Evolutionary conservation across 192 early-diverging fungal genomes (phyloP), one percentile per base, ranked within the genome.

Genomic region (Rhizophagus sp.): DNA sequence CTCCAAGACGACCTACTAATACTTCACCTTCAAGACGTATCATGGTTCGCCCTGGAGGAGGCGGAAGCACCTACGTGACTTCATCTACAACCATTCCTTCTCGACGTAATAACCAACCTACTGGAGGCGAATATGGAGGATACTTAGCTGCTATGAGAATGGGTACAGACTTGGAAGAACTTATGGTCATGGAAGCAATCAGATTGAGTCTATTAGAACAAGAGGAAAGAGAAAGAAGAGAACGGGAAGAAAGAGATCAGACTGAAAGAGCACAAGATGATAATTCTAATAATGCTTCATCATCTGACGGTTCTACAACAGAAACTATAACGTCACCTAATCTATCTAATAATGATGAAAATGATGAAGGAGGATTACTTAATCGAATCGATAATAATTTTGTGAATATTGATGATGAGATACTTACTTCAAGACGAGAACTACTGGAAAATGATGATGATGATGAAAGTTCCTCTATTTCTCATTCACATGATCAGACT

Each of bases 151-250:
- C 92, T 0, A 92, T 96, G 92, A 86, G 90, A 62, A 92, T 95
- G 81, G 95, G 92, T 30, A 91, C 91, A 22, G 94, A 98, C 76
- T 76, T 98, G 33, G 96, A 98, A 75, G 97, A 98, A 76, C 83
- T 95, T 80, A 92, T 98, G 96, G 81, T 98, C 1, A 92, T 96
- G 89, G 95, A 97, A 83, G 97, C 97, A 1, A 94, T 98, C 36
- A 84, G 96, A 57, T 83, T 91, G 75, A 93, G 91, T 79, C 80
- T 96, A 61, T 83, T 87, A 68, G 93, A 92, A 74, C 83, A 89
- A 52, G 88, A 92, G 50, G 87, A 89, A 30, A 81, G 84, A 50
- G 77, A 82, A 30, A 72, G 87, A 49, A 80, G 87, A 65, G 88
- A 88, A 41, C 66, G 81, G 30, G 80, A 80, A 11, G 77, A 80